Evolutionary conservation across 176 grass and related monocot genomes (phyloP).

Genomic region (Triticum dicoccoides): DNA sequence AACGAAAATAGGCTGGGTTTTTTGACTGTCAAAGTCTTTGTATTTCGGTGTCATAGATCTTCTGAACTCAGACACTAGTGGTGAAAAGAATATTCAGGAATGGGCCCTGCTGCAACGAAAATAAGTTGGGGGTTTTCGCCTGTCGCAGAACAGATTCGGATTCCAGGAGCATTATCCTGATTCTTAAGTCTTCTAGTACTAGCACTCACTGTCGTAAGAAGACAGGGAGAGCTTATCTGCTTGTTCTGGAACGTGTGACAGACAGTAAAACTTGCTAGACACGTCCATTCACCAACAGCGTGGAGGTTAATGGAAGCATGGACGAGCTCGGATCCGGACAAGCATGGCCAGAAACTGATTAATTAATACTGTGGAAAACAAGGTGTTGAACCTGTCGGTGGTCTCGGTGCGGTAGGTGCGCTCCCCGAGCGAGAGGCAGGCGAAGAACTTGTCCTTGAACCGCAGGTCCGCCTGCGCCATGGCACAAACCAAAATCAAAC

Average conservation of each 20-base stretch:
- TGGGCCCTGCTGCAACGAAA: not conserved
- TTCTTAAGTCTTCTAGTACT: not conserved
- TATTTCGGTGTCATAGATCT: not conserved
- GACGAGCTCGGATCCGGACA: not conserved
- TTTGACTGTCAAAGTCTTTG: not conserved
- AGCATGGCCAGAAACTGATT: not conserved
- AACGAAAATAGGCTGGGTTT: not conserved
- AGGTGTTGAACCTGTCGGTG: constrained; percentile 66
- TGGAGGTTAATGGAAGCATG: not conserved
- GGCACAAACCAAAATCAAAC: not conserved
- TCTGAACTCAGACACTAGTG: not conserved
- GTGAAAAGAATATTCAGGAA: not conserved
- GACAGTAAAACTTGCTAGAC: not conserved
- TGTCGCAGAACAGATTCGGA: not conserved
- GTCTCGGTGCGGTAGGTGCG: constrained; percentile 81
- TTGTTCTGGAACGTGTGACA: not conserved
- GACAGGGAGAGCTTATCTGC: not conserved
- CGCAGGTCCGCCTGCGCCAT: constrained; percentile 73
- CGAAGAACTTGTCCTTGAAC: constrained; percentile 95
- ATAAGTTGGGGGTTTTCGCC: not conserved
- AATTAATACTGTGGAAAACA: not conserved
- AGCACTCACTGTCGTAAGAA: not conserved
- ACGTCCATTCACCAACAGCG: not conserved
- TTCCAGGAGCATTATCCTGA: not conserved
- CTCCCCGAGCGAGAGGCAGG: constrained; percentile 90